Evolutionary conservation across 73 alveolate genomes (phyloP).

Genomic region (Paramecium bursaria): DNA sequence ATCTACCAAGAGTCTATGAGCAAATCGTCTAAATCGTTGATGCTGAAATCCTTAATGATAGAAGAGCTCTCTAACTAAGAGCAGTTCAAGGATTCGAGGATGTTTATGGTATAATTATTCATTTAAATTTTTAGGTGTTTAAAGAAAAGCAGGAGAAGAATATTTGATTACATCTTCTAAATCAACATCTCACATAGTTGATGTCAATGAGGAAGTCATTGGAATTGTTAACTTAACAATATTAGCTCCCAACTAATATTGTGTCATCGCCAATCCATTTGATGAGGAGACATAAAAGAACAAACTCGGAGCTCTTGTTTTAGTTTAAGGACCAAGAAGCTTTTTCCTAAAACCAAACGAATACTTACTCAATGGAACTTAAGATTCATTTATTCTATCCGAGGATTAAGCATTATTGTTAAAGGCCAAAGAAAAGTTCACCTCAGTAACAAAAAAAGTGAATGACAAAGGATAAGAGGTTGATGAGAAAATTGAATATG

Average conservation of each 20-base stretch:
- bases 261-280: conserved; percentile 81
- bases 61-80: conserved; percentile 74
- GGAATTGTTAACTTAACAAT: conserved; percentile 71
- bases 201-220: conserved; percentile 79
- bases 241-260: conserved; percentile 77
- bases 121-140: neutral
- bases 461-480: neutral
- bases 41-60: conserved; percentile 74
- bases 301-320: conserved; percentile 75
- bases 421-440: conserved; percentile 81
- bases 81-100: conserved; percentile 79
- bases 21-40: conserved; percentile 68
- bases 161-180: conserved; percentile 79
- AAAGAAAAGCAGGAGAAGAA: conserved; percentile 89
- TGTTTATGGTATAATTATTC: conserved; percentile 72
- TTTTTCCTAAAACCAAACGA: conserved; percentile 90
- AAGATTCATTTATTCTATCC: conserved; percentile 73
- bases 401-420: conserved; percentile 85
- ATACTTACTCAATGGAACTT: conserved; percentile 78
- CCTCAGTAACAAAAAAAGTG: conserved; percentile 64
- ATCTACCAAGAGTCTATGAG: conserved; percentile 81
- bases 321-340: conserved; percentile 75
- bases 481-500: conserved; percentile 18
- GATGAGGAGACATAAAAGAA: conserved; percentile 74
- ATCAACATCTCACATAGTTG: conserved; percentile 78